Base-by-base conservation (phyloP, 2,329 filamentous ascomycete species). In the Alternaria atra region DNA sequence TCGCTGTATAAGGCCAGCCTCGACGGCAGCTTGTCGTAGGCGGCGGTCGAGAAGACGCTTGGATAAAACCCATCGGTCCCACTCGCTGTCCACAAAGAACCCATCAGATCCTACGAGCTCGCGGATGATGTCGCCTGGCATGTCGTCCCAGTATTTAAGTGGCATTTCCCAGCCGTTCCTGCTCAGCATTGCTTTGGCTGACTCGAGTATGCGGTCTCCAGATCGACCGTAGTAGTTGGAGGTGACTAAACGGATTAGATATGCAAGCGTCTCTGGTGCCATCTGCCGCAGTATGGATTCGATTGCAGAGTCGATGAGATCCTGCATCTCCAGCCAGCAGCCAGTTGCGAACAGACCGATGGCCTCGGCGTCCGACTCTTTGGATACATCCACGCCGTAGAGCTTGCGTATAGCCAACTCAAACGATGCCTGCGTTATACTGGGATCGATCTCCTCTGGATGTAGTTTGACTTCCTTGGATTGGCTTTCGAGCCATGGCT, bases 71-170 rank as follows among this genome's bases (percentile, higher is more conserved):
- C 85, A 88, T 55, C 86, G 75, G 58, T 86, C 83, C 84, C 85
- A 87, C 71, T 88, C 86, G 34, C 83, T 83, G 35, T 84, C 80
- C 23, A 87, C 81, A 67, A 84, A 88, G 73, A 87, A 87, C 30
- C 85, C 85, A 69, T 88, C 86, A 9, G 84, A 85, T 8, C 84
- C 85, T 32, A 87, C 82, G 15, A 87, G 84, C 63, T 87, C 85
- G n/a, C 85, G 81, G 43, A 86, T 80, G 55, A 87, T 82, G 62
- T 87, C 85, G 6, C 84, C 84, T 5, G 85, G 84, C 54, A 87
- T 85, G 17, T 82, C 83, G 63, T 87, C 85, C 86, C 86, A 88
- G 60, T 82, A 81, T 63, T 77, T 79, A 15, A 83, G 64, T 6
- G 83, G 80, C 85, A 87, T 87, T 61, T 83, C 81, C 83, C 84